Conservation (phyloP, 2,329 filamentous ascomycete species). For the Calonectria henricotiae region DNA sequence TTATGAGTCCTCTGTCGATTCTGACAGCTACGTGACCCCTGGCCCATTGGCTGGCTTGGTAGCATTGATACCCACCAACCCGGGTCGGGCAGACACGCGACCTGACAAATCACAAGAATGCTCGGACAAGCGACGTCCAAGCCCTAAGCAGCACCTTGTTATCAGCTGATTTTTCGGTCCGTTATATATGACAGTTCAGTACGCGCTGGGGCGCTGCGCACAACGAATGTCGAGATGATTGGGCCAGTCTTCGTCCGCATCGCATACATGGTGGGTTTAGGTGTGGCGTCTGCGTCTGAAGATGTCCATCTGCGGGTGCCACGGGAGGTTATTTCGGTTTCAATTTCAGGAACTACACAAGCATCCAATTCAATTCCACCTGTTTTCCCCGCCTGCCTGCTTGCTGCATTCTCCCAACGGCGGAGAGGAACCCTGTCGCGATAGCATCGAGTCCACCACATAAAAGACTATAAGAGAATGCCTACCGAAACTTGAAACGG, state of each 20-base stretch:
- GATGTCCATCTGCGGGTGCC: not conserved
- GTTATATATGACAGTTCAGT: slow-evolving; percentile 13
- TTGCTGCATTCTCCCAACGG: not conserved
- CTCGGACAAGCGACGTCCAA: slow-evolving; percentile 12
- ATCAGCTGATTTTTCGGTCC: slow-evolving; percentile 15
- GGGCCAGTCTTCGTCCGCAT: not conserved
- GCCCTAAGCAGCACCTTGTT: not conserved
- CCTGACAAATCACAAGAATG: slow-evolving; percentile 9
- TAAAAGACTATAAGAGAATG: not conserved
- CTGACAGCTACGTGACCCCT: not conserved
- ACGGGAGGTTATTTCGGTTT: slow-evolving; percentile 1
- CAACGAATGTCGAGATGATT: not conserved
- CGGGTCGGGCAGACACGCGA: not conserved
- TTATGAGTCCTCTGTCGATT: slow-evolving; percentile 9
- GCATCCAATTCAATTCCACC: not conserved
- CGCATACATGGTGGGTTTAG: slow-evolving; percentile 4
- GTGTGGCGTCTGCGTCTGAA: slow-evolving; percentile 14
- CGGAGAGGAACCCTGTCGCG: not conserved
- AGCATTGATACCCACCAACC: slow-evolving; percentile 12
- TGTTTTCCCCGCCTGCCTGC: not conserved
- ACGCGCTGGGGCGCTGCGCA: not conserved
- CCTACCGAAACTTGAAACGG: not conserved
- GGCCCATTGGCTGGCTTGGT: not conserved
- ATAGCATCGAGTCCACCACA: slow-evolving; percentile 10
- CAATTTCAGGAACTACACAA: slow-evolving; percentile 14